Conservation (phyloP, 257 asterid species). For the Parsonsia alboflavescens region DNA sequence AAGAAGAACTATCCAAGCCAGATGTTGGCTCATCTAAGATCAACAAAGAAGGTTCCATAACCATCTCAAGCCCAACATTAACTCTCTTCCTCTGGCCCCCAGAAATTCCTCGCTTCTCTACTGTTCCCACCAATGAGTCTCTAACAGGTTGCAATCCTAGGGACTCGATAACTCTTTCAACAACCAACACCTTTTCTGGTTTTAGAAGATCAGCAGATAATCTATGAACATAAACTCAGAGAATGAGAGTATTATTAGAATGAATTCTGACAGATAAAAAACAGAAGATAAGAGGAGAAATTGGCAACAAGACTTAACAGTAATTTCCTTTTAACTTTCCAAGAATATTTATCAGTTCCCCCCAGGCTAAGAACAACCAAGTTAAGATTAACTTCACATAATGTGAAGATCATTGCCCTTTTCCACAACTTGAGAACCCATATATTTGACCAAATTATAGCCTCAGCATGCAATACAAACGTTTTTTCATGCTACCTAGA, state of each 20-base stretch:
- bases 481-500: neutral
- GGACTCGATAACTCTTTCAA: conserved; percentile 89
- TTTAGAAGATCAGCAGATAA: conserved; percentile 62
- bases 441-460: neutral
- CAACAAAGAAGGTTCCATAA: conserved; percentile 95
- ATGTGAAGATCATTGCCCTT: too few species aligned
- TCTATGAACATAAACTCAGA: conserved; percentile 29
- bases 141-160: conserved; percentile 85
- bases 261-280: neutral
- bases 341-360: neutral
- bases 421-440: neutral
- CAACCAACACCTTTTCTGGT: conserved; percentile 81
- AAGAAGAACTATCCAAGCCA: conserved; percentile 96
- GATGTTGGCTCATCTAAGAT: conserved; percentile 99
- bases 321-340: neutral
- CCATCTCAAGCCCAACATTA: conserved; percentile 98
- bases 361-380: neutral
- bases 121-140: conserved; percentile 96
- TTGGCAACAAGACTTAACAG: neutral
- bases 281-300: neutral
- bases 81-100: conserved; percentile 99
- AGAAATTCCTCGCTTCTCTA: conserved; percentile 94
- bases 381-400: neutral
- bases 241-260: conserved; percentile 1
- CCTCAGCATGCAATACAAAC: neutral